These are phyloP conservation scores for Volvox reticuliferus DNA, from an alignment of 139 green algal genomes.

Conservation along the genomic window DNA sequence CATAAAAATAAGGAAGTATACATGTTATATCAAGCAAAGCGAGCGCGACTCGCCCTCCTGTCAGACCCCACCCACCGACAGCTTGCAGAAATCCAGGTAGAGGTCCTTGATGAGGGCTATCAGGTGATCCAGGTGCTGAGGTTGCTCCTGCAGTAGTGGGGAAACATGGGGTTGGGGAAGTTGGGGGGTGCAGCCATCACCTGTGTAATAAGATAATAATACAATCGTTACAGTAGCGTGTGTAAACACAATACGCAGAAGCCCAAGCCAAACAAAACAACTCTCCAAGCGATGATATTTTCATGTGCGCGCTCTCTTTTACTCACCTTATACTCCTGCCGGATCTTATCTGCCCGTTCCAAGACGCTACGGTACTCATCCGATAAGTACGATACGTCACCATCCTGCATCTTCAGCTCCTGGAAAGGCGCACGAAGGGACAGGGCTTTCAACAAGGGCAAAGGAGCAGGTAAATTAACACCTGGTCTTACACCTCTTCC, in stretches of 20 bases:
- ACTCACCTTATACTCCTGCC: slow-evolving; percentile 56
- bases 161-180: not conserved
- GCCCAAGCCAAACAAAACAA: not conserved
- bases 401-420: slow-evolving; percentile 78
- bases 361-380: slow-evolving; percentile 63
- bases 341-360: slow-evolving; percentile 54
- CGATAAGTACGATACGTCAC: slow-evolving; percentile 61
- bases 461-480: too few species aligned
- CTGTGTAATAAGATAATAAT: not conserved
- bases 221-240: not conserved
- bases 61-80: slow-evolving; percentile 17
- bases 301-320: not conserved
- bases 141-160: slow-evolving; percentile 44
- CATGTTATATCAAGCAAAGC: too few species aligned
- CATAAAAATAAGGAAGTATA: too few species aligned
- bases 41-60: too few species aligned
- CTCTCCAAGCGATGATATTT: not conserved
- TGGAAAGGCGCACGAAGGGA: slow-evolving; percentile 14
- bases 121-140: slow-evolving; percentile 70
- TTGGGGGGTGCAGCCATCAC: not conserved
- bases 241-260: too few species aligned
- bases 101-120: slow-evolving; percentile 68
- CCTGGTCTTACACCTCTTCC: too few species aligned
- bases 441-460: too few species aligned
- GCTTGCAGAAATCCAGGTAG: slow-evolving; percentile 60